phyloP scores from a whole-genome alignment of 1,284 basidiomycete species.

The Cutaneotrichosporon sp. region DNA sequence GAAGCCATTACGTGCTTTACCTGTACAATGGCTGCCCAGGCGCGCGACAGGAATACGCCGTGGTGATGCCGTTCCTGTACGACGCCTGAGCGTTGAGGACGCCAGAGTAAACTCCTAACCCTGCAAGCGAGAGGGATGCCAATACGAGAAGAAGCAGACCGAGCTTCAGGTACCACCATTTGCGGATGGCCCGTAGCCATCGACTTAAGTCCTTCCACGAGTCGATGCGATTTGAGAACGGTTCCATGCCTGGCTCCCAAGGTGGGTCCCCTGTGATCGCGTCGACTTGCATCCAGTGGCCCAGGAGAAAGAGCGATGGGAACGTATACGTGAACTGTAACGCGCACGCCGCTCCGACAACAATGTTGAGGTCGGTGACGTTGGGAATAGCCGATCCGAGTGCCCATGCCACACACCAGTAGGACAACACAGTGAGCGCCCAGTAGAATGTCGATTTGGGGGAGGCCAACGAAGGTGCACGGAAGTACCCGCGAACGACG shows the following conservation, averaged over 20 bases:
- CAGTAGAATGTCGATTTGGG: conserved; percentile 53
- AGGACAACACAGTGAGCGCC: conserved; percentile 23
- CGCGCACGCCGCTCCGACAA: conserved; percentile 51
- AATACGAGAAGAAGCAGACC: neutral
- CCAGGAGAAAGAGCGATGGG: conserved; percentile 14
- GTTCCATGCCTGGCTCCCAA: conserved; percentile 15
- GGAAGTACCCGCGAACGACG: conserved; percentile 53
- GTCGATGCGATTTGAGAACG: conserved; percentile 13
- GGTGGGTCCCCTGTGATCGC: conserved; percentile 8
- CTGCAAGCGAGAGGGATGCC: conserved; percentile 1
- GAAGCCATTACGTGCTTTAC: neutral
- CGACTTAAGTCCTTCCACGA: conserved; percentile 11
- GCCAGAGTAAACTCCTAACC: conserved; percentile 16
- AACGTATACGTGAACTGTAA: conserved; percentile 19
- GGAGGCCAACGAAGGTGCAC: conserved; percentile 55
- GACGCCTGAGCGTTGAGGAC: conserved; percentile 4
- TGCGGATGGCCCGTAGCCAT: conserved; percentile 13
- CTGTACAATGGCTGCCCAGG: conserved; percentile 12
- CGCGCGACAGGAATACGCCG: conserved; percentile 15
- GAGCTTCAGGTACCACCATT: conserved; percentile 17
- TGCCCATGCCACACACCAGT: conserved; percentile 53
- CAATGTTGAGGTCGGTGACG: conserved; percentile 55
- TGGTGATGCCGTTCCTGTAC: conserved; percentile 3
- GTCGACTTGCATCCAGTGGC: conserved; percentile 19
- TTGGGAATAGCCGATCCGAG: conserved; percentile 61